Base-by-base conservation (phyloP, 148 eudicot genomes). In the Fagopyrum homotropicum region DNA sequence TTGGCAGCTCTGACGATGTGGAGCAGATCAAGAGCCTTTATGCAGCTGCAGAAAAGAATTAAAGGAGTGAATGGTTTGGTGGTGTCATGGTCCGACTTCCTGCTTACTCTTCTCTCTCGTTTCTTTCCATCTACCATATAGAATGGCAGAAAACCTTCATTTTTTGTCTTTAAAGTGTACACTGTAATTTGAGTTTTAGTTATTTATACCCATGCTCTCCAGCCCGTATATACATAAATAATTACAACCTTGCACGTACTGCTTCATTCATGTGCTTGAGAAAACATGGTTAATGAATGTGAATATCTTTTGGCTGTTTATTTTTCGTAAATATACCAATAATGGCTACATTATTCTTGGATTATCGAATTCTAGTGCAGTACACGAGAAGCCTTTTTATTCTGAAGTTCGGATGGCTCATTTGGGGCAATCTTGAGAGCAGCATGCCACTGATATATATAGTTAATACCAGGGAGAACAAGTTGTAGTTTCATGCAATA, bases 1-100 rank as follows among this genome's bases (percentile, higher is more conserved):
- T 95, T 59, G 98, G 98, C 45, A 95, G 98, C 80, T 89, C 81
- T 14, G 97, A 95, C 10, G 98, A 95, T 72, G 93, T 95, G 35
- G 98, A 90, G 79, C 91, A 90, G 82, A 86, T 95, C 82, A 95
- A 86, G 83, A 89, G 93, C 57, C 88, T 92, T 11, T 92, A 95
- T 81, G 97, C 96, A 26, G 97, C 93, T 55, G 22, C 61, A 17
- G 30, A 57, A 57, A 85, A 46, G 80, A 79, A 86, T 22, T 72
- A 77, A n/a, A 12, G 70, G 59, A 55, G 7, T 26, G 11, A 60
- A 22, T 0, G 4, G 30, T 1, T 26, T 60, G 40, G 1, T 35
- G 2, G 2, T 35, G 0, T 35, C 40, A 35, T 35, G 40, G 40
- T 35, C 40, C 40, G 40, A 35, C 40, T 35, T 35, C 40, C 40